Percentiles rank a stretch among this genome's conserved stretches.
phyloP scores from a whole-genome alignment of 2,329 filamentous ascomycete species.

The Chrysoporthe austroafricana region DNA sequence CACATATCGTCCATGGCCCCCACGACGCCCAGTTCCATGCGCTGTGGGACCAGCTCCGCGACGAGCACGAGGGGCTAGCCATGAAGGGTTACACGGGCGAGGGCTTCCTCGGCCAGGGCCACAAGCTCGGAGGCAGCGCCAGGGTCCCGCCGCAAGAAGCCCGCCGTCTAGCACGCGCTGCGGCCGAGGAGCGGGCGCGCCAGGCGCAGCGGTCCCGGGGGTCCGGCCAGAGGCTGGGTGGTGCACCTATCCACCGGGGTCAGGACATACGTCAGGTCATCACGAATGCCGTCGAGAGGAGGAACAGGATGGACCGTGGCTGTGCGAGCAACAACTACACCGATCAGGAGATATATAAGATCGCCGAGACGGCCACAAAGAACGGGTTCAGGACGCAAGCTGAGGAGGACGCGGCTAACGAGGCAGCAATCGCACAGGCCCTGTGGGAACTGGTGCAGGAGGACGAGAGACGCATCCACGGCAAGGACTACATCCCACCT shows the following conservation, averaged over 20 bases:
- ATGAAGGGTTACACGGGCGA: constrained; percentile 89
- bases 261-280: constrained; percentile 75
- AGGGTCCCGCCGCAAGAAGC: constrained; percentile 73
- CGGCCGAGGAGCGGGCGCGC: constrained; percentile 70
- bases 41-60: constrained; percentile 86
- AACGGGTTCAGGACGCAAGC: constrained; percentile 83
- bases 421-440: constrained; percentile 82
- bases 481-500: constrained; percentile 54
- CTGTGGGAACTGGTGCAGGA: constrained; percentile 86
- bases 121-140: constrained; percentile 69
- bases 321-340: constrained; percentile 75
- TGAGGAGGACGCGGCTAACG: constrained; percentile 87
- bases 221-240: constrained; percentile 75
- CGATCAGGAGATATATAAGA: constrained; percentile 67
- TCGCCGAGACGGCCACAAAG: constrained; percentile 64
- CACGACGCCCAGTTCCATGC: constrained; percentile 84
- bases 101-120: constrained; percentile 78
- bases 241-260: constrained; percentile 55
- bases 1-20: constrained; percentile 83
- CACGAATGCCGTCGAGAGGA: constrained; percentile 70
- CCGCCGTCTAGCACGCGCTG: constrained; percentile 71
- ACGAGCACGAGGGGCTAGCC: constrained; percentile 77
- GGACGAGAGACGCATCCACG: constrained; percentile 64
- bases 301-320: constrained; percentile 68
- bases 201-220: constrained; percentile 50